Percentiles rank a stretch among this genome's conserved stretches.
phyloP scores from a whole-genome alignment of 129 eudicot species.

The Centella asiatica region DNA sequence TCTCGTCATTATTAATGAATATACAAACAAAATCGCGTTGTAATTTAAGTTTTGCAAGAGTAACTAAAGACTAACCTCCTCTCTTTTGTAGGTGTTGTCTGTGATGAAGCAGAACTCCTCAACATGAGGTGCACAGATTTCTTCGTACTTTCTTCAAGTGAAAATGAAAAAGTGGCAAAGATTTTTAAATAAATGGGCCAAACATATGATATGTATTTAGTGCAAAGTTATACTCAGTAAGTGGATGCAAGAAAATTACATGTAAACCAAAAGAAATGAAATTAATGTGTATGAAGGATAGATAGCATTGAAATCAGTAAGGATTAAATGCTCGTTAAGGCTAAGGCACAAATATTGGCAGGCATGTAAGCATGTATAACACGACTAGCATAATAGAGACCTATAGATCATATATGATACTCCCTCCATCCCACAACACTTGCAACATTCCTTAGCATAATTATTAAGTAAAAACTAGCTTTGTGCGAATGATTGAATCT shows the following conservation, averaged over 20 bases:
- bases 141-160: conserved; percentile 78
- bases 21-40: background rate
- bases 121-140: conserved; percentile 76
- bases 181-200: conserved; percentile 6
- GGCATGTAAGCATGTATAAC: background rate
- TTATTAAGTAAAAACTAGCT: too few relatives aligned
- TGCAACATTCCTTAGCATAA: too few relatives aligned
- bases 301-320: too few relatives aligned
- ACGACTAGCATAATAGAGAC: too few relatives aligned
- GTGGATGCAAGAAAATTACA: conserved; percentile 1
- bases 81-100: conserved; percentile 77
- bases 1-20: background rate
- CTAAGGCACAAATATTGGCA: background rate
- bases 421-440: too few relatives aligned
- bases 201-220: background rate
- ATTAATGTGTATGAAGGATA: background rate
- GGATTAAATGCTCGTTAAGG: background rate
- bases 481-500: too few relatives aligned
- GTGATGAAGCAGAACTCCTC: conserved; percentile 96
- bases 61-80: conserved; percentile 57
- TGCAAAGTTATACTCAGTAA: background rate
- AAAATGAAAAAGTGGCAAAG: conserved; percentile 18
- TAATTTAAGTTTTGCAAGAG: background rate
- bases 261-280: background rate
- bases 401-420: too few relatives aligned